Evolutionary conservation across 768 basidiomycete genomes (phyloP).

Genomic region (Botryobasidium botryosum): DNA sequence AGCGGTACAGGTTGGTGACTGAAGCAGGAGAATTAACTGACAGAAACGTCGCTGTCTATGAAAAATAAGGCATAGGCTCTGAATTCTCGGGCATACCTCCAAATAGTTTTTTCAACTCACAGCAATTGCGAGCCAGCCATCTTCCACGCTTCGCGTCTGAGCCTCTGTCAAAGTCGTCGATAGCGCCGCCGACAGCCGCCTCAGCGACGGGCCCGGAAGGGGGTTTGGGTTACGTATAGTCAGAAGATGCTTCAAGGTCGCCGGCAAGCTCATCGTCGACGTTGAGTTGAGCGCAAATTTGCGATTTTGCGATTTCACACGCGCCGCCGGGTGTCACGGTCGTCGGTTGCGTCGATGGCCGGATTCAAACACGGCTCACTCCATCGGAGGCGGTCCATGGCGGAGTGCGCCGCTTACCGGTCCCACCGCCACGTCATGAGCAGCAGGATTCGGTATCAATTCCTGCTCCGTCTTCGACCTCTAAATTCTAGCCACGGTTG

Average conservation of each 20-base stretch:
- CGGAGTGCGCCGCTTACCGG: no score
- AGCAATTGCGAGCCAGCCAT: conserved; percentile 67
- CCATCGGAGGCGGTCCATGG: no score
- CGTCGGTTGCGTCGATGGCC: no score
- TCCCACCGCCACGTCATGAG: no score
- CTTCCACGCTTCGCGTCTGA: conserved; percentile 42
- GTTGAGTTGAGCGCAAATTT: background rate
- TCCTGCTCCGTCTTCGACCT: no score
- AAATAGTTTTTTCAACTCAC: no score
- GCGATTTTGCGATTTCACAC: no score
- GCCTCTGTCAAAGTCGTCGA: conserved; percentile 49
- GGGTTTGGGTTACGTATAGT: conserved; percentile 47
- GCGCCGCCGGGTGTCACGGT: no score
- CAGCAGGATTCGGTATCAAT: no score
- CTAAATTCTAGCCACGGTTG: no score
- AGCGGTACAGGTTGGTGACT: conserved; percentile 66
- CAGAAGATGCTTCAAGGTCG: conserved; percentile 53
- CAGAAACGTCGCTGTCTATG: conserved; percentile 65
- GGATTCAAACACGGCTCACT: background rate
- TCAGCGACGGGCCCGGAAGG: conserved; percentile 36
- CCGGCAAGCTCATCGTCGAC: background rate
- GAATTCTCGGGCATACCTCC: no score
- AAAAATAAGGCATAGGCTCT: conserved; percentile 7
- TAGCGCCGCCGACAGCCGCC: conserved; percentile 39
- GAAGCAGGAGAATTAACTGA: conserved; percentile 68